These are phyloP conservation scores for Trichoderma semiorbis DNA, from an alignment of 2,329 filamentous ascomycete genomes.

Conservation along the genomic window DNA sequence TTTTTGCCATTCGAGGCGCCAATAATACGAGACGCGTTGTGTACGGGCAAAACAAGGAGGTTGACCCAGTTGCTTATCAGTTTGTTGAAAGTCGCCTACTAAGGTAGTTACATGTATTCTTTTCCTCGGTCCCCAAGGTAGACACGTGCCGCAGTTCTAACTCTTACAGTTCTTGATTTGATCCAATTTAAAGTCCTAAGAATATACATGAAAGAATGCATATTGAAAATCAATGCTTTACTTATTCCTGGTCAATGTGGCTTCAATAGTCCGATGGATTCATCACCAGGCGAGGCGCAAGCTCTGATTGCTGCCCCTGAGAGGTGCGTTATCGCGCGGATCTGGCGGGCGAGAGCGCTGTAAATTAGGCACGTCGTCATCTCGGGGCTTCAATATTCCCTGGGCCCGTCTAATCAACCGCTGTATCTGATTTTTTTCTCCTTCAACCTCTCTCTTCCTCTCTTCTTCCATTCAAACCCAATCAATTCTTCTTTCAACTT, in stretches of 20 bases:
- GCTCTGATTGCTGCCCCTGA: slow-evolving; percentile 1
- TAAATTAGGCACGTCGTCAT: slow-evolving; percentile 14
- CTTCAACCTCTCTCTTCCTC: neutral
- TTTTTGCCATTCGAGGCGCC: neutral
- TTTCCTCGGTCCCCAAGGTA: neutral
- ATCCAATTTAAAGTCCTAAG: neutral
- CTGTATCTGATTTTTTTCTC: neutral
- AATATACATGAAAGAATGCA: neutral
- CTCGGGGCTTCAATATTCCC: slow-evolving; percentile 2
- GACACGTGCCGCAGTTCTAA: neutral
- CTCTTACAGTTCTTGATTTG: neutral
- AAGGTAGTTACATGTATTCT: neutral
- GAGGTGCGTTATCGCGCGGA: slow-evolving; percentile 14
- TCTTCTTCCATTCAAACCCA: neutral
- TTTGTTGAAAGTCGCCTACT: neutral
- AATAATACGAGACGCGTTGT: neutral
- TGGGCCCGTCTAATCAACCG: neutral
- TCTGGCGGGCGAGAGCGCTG: slow-evolving; percentile 11
- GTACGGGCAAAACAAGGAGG: neutral
- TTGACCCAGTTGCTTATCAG: neutral
- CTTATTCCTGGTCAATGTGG: neutral
- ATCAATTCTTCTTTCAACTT: neutral
- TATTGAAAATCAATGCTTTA: neutral
- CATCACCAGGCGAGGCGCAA: neutral
- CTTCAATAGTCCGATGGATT: neutral